phyloP scores from a whole-genome alignment of 176 grass and related monocot genomes.

The Elaeis guineensis region DNA sequence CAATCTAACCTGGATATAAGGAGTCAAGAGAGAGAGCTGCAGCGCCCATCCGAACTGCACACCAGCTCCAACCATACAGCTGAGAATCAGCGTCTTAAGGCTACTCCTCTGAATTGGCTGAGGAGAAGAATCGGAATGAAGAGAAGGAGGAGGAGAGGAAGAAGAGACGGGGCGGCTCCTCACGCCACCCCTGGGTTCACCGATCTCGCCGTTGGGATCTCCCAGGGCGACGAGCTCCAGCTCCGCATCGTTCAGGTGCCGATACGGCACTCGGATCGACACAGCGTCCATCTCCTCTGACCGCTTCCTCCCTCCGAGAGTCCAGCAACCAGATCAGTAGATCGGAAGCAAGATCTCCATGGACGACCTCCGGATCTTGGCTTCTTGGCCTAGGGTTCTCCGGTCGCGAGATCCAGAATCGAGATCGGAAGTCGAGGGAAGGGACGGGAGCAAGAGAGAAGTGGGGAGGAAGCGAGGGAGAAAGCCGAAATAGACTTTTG shows the following conservation, averaged over 20 bases:
- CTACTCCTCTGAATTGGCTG: not conserved
- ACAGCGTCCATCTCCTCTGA: constrained; percentile 25
- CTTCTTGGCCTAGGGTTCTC: no score
- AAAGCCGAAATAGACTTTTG: not conserved
- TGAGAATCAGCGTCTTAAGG: constrained; percentile 54
- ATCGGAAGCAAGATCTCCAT: constrained; percentile 11
- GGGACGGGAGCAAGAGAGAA: no score
- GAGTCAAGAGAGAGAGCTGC: constrained; percentile 92
- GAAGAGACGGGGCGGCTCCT: not conserved
- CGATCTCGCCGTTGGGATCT: constrained; percentile 14
- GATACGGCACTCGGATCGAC: constrained; percentile 61
- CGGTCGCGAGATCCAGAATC: no score
- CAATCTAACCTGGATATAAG: constrained; percentile 71
- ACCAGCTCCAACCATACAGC: constrained; percentile 84
- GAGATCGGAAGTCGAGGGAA: no score
- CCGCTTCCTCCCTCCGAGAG: not conserved
- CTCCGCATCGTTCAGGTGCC: constrained; percentile 64
- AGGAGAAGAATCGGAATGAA: not conserved
- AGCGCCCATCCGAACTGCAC: constrained; percentile 99
- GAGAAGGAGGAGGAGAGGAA: not conserved
- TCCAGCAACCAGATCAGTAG: constrained; percentile 7
- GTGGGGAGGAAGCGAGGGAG: not conserved
- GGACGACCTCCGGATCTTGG: not conserved
- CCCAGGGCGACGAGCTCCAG: constrained; percentile 60
- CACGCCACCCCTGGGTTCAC: not conserved